These are phyloP conservation scores for Lentinula edodes DNA, from an alignment of 768 basidiomycete species.

Conservation along the genomic window DNA sequence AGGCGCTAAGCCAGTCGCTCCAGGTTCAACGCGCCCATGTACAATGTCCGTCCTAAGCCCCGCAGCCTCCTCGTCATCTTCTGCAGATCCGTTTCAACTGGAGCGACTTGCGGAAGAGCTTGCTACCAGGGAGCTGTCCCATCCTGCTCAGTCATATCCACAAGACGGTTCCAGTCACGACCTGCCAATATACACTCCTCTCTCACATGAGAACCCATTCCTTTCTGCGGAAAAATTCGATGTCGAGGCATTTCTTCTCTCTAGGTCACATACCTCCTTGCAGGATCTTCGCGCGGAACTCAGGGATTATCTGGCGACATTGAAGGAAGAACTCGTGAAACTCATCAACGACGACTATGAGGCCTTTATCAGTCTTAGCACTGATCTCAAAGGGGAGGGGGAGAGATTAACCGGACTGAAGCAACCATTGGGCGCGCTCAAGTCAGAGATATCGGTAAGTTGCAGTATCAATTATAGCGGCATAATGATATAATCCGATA, in stretches of 20 bases:
- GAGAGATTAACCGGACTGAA: conserved; percentile 62
- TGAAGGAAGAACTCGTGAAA: conserved; percentile 92
- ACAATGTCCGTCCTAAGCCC: neutral
- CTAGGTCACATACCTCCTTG: conserved; percentile 77
- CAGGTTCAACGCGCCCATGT: neutral
- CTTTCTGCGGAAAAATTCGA: conserved; percentile 67
- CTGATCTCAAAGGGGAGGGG: conserved; percentile 85
- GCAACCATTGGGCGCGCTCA: conserved; percentile 59
- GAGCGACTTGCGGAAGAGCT: conserved; percentile 73
- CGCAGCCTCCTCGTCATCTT: neutral
- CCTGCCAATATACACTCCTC: conserved; percentile 61
- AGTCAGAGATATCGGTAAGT: conserved; percentile 52
- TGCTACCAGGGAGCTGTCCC: conserved; percentile 42
- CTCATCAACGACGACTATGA: conserved; percentile 98
- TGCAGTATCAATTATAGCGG: neutral
- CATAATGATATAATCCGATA: neutral
- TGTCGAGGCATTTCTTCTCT: conserved; percentile 84
- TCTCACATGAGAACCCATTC: conserved; percentile 76
- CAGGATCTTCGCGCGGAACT: conserved; percentile 86
- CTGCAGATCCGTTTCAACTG: conserved; percentile 58
- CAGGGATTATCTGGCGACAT: conserved; percentile 70
- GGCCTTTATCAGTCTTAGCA: conserved; percentile 94
- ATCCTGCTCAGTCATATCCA: neutral
- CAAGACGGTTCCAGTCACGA: conserved; percentile 19
- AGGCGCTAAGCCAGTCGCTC: neutral